phyloP scores from a whole-genome alignment of 106 monocot species.

The Gastrodia elata region DNA sequence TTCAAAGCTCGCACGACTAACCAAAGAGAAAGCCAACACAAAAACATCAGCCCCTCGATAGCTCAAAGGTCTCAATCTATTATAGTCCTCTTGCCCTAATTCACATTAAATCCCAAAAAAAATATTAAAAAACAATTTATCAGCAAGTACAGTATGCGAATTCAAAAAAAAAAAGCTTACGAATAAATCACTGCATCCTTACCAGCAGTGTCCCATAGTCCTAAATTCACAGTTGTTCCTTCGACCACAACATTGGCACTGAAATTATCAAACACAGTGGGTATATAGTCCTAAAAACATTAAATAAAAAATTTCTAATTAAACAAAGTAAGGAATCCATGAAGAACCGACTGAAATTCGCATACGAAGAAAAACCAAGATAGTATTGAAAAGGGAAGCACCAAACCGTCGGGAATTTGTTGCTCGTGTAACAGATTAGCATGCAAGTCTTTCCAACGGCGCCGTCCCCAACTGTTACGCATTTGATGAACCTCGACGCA shows the following conservation, averaged over 20 bases:
- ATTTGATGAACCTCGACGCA: slow-evolving; percentile 85
- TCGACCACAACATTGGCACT: slow-evolving; percentile 82
- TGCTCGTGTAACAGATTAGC: slow-evolving; percentile 99
- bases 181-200: neutral
- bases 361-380: slow-evolving; percentile 7
- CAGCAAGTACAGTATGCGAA: neutral
- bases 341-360: neutral
- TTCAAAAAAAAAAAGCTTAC: slow-evolving; percentile 5
- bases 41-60: slow-evolving; percentile 83
- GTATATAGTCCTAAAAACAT: slow-evolving; percentile 62
- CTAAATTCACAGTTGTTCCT: slow-evolving; percentile 72
- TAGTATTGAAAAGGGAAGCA: neutral
- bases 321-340: neutral
- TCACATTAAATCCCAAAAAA: slow-evolving; percentile 4
- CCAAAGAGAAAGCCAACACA: slow-evolving; percentile 72
- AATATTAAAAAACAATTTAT: neutral
- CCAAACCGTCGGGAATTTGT: slow-evolving; percentile 86
- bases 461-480: slow-evolving; percentile 88
- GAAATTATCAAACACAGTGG: slow-evolving; percentile 94
- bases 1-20: slow-evolving; percentile 82
- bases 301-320: neutral
- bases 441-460: slow-evolving; percentile 95
- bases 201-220: slow-evolving; percentile 95
- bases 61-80: slow-evolving; percentile 83
- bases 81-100: slow-evolving; percentile 94